These are phyloP conservation scores for Cyclocybe aegerita DNA, from an alignment of 768 basidiomycete species.

Conservation along the genomic window DNA sequence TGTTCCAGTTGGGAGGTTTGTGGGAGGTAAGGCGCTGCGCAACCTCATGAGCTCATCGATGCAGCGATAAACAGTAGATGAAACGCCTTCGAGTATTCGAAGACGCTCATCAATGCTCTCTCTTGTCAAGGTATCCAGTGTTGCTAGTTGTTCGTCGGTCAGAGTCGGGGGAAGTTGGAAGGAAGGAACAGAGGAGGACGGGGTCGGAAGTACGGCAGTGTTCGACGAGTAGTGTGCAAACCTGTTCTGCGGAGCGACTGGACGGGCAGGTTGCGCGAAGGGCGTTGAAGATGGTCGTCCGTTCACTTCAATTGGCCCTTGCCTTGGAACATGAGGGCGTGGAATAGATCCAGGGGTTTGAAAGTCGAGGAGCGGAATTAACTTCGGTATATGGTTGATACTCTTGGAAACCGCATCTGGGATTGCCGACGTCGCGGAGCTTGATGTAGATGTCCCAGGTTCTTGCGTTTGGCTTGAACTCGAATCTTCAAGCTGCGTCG, in stretches of 20 bases:
- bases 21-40: constrained; percentile 64
- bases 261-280: too few species aligned
- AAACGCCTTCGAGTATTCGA: constrained; percentile 75
- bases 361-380: constrained; percentile 44
- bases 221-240: too few species aligned
- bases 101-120: constrained; percentile 87
- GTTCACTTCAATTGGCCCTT: too few species aligned
- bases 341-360: constrained; percentile 10
- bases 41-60: constrained; percentile 78
- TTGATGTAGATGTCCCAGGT: too few species aligned
- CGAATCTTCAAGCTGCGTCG: not conserved
- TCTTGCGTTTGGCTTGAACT: not conserved
- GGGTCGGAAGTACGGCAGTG: not conserved
- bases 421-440: too few species aligned
- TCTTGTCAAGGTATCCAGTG: constrained; percentile 66
- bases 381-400: constrained; percentile 5
- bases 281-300: too few species aligned
- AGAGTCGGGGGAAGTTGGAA: constrained; percentile 42
- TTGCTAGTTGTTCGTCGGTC: constrained; percentile 61
- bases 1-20: constrained; percentile 3
- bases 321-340: constrained; percentile 1
- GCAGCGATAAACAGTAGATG: constrained; percentile 68
- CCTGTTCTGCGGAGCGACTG: too few species aligned
- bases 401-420: too few species aligned
- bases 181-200: constrained; percentile 3